These are phyloP conservation scores for Pyracantha coccinea DNA, from an alignment of 331 rosid species.

Conservation along the genomic window DNA sequence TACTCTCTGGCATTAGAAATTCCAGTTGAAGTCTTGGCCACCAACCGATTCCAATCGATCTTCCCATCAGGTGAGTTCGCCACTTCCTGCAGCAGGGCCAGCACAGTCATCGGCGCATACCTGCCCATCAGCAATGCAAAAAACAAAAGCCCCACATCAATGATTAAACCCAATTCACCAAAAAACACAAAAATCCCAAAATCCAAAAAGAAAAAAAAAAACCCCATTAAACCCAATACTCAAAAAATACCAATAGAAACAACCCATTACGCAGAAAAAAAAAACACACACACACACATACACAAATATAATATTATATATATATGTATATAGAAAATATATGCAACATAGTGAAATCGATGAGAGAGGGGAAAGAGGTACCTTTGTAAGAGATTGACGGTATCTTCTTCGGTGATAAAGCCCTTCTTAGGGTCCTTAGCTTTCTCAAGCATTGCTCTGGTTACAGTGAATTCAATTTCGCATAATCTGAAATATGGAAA, in stretches of 20 bases:
- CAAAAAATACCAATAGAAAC: not conserved
- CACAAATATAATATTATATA: too few relatives aligned
- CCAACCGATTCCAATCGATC: conserved; percentile 76
- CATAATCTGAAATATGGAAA: not conserved
- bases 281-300: not conserved
- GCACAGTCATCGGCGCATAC: conserved; percentile 43
- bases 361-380: not conserved
- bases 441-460: conserved; percentile 18
- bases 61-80: conserved; percentile 30
- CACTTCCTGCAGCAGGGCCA: conserved; percentile 67
- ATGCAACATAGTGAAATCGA: not conserved
- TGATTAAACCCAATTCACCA: not conserved
- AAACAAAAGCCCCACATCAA: not conserved
- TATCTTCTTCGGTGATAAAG: conserved; percentile 28
- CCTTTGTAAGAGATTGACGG: conserved; percentile 31
- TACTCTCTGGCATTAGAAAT: conserved; percentile 75
- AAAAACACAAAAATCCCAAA: not conserved
- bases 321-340: not conserved
- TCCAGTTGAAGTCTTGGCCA: conserved; percentile 63
- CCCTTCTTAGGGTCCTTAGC: conserved; percentile 19
- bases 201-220: not conserved
- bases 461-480: not conserved
- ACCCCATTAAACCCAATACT: not conserved
- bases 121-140: conserved; percentile 17
- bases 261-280: not conserved